Evolutionary conservation across 441 rosid species (phyloP).

Genomic region (Geranium incanum): DNA sequence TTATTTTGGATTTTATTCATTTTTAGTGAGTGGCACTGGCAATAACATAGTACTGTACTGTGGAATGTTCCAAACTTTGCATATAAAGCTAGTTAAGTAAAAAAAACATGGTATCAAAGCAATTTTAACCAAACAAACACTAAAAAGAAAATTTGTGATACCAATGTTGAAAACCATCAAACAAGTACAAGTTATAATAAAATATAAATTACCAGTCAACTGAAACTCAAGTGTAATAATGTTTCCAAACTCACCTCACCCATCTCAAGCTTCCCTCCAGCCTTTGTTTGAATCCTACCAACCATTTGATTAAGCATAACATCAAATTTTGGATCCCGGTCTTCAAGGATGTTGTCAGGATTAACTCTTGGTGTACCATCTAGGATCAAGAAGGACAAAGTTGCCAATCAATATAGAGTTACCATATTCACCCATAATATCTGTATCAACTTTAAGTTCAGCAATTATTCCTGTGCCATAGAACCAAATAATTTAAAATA

Average conservation of each 20-base stretch:
- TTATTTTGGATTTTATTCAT: neutral
- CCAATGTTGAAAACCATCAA: neutral
- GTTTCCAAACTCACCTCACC: constrained; percentile 56
- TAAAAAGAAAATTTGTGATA: neutral
- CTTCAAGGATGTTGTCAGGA: constrained; percentile 53
- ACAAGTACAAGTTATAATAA: neutral
- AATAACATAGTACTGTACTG: neutral
- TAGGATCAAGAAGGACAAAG: constrained; percentile 15
- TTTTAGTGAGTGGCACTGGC: neutral
- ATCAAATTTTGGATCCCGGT: constrained; percentile 59
- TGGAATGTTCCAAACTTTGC: neutral
- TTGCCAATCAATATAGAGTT: constrained; percentile 1
- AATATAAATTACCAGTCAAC: neutral
- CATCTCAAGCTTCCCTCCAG: constrained; percentile 81
- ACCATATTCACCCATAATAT: neutral
- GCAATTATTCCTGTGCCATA: neutral
- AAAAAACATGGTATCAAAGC: neutral
- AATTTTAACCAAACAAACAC: neutral
- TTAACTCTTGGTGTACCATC: constrained; percentile 32
- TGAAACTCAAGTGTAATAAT: neutral
- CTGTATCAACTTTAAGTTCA: neutral
- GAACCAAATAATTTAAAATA: neutral
- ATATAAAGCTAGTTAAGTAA: neutral
- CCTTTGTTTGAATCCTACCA: constrained; percentile 66
- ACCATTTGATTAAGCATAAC: constrained; percentile 81